Percentiles rank a stretch among this genome's conserved stretches.
phyloP scores from a whole-genome alignment of 441 rosid species.

The Aquilaria agallochum region DNA sequence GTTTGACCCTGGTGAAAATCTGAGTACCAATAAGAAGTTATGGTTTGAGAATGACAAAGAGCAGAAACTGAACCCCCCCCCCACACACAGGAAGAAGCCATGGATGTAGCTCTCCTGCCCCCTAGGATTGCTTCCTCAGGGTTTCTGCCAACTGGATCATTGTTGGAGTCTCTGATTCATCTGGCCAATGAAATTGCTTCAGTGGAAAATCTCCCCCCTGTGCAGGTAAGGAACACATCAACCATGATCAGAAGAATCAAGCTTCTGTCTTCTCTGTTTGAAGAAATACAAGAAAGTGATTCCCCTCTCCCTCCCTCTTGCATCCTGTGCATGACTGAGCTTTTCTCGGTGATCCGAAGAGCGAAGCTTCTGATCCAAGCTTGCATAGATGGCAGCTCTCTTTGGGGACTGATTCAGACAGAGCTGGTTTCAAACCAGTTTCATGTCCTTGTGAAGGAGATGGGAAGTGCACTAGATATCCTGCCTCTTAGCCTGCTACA shows the following conservation, averaged over 20 bases:
- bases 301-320: constrained; percentile 54
- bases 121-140: constrained; percentile 34
- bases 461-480: constrained; percentile 64
- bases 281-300: constrained; percentile 43
- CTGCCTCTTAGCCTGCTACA: constrained; percentile 55
- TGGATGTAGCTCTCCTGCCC: constrained; percentile 26
- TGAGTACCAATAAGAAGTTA: constrained; percentile 6
- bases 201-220: constrained; percentile 41
- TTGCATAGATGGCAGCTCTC: constrained; percentile 46
- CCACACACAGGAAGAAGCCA: constrained; percentile 6
- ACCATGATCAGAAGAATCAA: constrained; percentile 52
- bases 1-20: constrained; percentile 9
- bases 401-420: constrained; percentile 46
- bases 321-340: constrained; percentile 56
- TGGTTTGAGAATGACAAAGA: constrained; percentile 16
- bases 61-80: constrained; percentile 6
- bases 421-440: constrained; percentile 44
- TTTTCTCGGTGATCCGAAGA: constrained; percentile 45
- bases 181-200: constrained; percentile 46
- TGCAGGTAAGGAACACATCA: constrained; percentile 44
- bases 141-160: constrained; percentile 40
- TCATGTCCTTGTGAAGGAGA: constrained; percentile 48
- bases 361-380: constrained; percentile 39
- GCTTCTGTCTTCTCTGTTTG: constrained; percentile 50
- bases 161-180: constrained; percentile 44